These are phyloP conservation scores for Silene vulgaris DNA, from an alignment of 179 eudicot species.

Conservation along the genomic window DNA sequence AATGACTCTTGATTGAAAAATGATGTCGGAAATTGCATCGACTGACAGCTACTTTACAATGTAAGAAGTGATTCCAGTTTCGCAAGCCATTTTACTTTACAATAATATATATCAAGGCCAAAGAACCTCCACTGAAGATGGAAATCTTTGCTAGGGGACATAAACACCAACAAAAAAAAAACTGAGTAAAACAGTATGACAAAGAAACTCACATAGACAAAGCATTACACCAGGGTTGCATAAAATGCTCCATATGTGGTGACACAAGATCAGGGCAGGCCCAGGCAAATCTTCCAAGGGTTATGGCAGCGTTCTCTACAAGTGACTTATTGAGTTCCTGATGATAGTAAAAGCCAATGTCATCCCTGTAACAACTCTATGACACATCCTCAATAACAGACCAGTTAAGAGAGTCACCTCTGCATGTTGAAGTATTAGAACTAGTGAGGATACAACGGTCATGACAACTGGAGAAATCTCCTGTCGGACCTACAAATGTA, in stretches of 20 bases:
- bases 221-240: slow-evolving; percentile 89
- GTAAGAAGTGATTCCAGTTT: neutral
- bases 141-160: neutral
- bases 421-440: slow-evolving; percentile 81
- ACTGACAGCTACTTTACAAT: neutral
- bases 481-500: slow-evolving; percentile 63
- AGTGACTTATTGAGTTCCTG: slow-evolving; percentile 93
- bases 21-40: neutral
- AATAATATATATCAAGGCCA: too few species aligned
- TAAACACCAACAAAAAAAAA: neutral
- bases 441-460: slow-evolving; percentile 74
- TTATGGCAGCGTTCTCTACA: slow-evolving; percentile 89
- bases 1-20: neutral
- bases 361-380: slow-evolving; percentile 9
- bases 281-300: slow-evolving; percentile 93
- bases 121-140: neutral
- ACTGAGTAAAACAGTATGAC: slow-evolving; percentile 3
- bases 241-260: slow-evolving; percentile 95
- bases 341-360: slow-evolving; percentile 20
- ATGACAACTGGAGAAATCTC: slow-evolving; percentile 77
- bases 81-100: neutral
- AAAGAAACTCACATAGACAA: slow-evolving; percentile 61
- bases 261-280: slow-evolving; percentile 94
- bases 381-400: slow-evolving; percentile 10
- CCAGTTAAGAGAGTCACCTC: slow-evolving; percentile 45